Evolutionary conservation across 1,139 yeast genomes (phyloP).

Genomic region (Suhomyces coccinellae): DNA sequence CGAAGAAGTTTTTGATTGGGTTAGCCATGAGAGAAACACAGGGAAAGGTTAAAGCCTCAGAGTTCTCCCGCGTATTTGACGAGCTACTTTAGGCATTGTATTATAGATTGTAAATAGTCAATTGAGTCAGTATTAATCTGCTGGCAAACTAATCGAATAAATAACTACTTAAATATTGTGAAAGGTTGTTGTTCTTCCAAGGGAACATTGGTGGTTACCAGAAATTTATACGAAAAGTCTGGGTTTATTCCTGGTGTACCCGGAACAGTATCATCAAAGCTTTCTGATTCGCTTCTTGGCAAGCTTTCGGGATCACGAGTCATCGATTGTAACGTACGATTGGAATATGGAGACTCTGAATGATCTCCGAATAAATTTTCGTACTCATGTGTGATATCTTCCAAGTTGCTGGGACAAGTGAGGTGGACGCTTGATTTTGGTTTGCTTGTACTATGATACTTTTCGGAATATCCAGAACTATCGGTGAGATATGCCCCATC

Average conservation of each 20-base stretch:
- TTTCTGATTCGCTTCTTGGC: neutral
- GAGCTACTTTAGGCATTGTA: constrained; percentile 18
- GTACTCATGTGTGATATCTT: neutral
- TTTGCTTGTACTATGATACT: neutral
- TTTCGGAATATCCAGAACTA: neutral
- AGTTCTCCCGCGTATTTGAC: constrained; percentile 47
- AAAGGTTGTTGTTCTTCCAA: too few species aligned
- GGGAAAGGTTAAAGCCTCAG: constrained; percentile 60
- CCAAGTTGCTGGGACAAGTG: neutral
- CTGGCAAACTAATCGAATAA: too few species aligned
- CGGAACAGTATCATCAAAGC: too few species aligned
- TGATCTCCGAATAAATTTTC: neutral
- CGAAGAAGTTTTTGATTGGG: constrained; percentile 78
- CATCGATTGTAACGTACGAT: too few species aligned
- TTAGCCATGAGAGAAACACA: constrained; percentile 77
- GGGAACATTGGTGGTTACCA: neutral
- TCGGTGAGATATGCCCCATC: constrained; percentile 2
- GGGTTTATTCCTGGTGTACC: neutral
- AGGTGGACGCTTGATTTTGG: too few species aligned
- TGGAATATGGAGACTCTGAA: neutral
- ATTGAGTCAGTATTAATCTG: too few species aligned
- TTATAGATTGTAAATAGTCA: constrained; percentile 1
- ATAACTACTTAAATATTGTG: too few species aligned
- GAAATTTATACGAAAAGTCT: neutral
- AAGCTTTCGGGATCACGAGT: too few species aligned